Evolutionary conservation across 192 early-diverging fungal species (phyloP), one percentile per base, ranked within the genome.

Genomic region (Gryganskiella cystojenkinii): DNA sequence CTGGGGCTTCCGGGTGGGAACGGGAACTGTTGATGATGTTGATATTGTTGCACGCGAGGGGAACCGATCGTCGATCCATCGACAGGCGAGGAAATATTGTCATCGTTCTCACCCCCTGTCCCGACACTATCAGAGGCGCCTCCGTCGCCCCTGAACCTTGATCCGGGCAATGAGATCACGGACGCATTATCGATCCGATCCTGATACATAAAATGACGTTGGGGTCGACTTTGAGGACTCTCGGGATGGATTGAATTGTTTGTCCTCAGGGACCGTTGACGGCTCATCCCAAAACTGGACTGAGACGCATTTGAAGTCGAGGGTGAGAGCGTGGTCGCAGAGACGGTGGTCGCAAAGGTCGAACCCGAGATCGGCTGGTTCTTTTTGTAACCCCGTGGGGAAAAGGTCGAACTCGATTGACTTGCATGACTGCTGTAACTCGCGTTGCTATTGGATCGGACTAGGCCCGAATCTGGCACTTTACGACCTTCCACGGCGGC

Each of bases 241-340:
- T 75, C 71, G 8, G 64, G 58, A 43, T 67, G 64, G 20, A 40
- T 40, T 0, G 20, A n/a, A n/a, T n/a, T 24, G 43, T 57, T 76
- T 14, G n/a, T 49, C 28, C 37, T 76, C 28, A 30, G 19, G 7
- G 54, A 37, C 3, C 60, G 46, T 15, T 56, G 51, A 17, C 56
- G 57, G 30, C 22, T 33, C 6, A 31, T 47, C 10, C 56, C 46
- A n/a, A 57, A 25, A 15, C 65, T 64, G 11, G 54, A 62, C 28
- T 68, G 64, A 33, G 73, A 68, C 11, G 54, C 53, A 34, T 51
- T 68, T 0, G 73, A 76, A n/a, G 60, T 28, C 1, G 73, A 76
- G 15, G 71, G 59, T 0, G 71, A 75, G 15, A 59, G 34, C 15
- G 64, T 56, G 9, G 68, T 56, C 6, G 64, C 52, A 55, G 67